Evolutionary conservation across 345 rosid genomes (phyloP).

Genomic region (Reutealis trisperma): DNA sequence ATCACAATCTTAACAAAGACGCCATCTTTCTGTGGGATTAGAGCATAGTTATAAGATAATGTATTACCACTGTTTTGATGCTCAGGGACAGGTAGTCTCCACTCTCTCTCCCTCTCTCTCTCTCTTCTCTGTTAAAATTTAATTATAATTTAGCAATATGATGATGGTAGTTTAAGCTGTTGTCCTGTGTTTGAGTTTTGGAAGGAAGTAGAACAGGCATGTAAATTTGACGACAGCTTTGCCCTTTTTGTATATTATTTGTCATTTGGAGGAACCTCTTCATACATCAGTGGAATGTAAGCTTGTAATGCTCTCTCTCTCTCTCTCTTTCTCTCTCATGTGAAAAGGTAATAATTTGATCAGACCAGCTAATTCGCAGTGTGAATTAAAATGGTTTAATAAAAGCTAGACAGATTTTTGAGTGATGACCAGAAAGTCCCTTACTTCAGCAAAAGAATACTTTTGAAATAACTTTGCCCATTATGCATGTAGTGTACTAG

Average conservation of each 20-base stretch:
- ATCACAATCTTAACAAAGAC: conserved; percentile 32
- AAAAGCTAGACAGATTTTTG: no score
- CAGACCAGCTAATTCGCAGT: no score
- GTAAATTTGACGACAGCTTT: conserved; percentile 58
- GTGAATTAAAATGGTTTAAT: no score
- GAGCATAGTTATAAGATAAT: conserved; percentile 22
- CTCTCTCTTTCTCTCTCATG: neutral
- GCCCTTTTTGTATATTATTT: conserved; percentile 36
- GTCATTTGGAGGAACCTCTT: conserved; percentile 18
- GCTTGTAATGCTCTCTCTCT: neutral
- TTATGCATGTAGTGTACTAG: no score
- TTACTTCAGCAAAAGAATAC: no score
- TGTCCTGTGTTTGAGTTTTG: conserved; percentile 31
- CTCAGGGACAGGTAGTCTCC: conserved; percentile 19
- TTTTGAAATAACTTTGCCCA: no score
- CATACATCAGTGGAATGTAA: conserved; percentile 18
- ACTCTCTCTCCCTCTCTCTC: conserved; percentile 1
- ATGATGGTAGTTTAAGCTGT: conserved; percentile 33
- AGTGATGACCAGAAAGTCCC: no score
- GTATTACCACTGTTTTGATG: conserved; percentile 20
- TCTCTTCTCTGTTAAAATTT: conserved; percentile 7
- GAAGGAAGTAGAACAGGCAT: conserved; percentile 46
- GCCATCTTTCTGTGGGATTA: neutral
- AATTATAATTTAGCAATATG: neutral
- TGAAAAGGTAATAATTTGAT: neutral